Evolutionary conservation across 495 filamentous ascomycete species (phyloP).

Genomic region (Echria macrotheca): DNA sequence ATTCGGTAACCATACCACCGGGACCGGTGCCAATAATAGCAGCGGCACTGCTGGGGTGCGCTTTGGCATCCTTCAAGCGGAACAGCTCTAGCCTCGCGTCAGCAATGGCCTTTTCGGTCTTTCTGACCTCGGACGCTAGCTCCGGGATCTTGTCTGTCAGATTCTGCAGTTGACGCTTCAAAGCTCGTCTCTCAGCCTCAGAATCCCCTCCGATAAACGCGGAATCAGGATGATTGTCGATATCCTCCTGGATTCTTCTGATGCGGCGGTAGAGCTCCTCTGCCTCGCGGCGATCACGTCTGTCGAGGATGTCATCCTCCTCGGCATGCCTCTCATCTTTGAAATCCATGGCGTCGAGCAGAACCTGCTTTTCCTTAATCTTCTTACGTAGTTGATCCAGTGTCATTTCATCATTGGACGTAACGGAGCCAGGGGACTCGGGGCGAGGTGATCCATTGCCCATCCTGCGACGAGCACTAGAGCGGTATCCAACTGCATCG

Average conservation of each 20-base stretch:
- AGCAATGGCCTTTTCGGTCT: constrained; percentile 84
- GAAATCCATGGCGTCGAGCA: constrained; percentile 97
- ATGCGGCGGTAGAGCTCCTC: constrained; percentile 93
- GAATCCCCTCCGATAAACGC: constrained; percentile 67
- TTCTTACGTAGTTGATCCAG: constrained; percentile 87
- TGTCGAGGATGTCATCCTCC: constrained; percentile 87
- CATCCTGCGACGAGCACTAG: constrained; percentile 83
- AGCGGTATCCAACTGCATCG: constrained; percentile 81
- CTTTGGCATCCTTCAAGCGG: constrained; percentile 87
- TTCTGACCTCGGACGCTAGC: constrained; percentile 84
- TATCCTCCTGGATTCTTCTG: constrained; percentile 92
- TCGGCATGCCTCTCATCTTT: constrained; percentile 85
- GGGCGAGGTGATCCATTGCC: constrained; percentile 71
- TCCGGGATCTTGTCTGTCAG: constrained; percentile 87
- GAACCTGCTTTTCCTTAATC: constrained; percentile 88
- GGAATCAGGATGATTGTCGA: constrained; percentile 84
- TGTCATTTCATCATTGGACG: constrained; percentile 71
- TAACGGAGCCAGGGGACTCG: constrained; percentile 64
- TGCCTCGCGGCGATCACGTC: constrained; percentile 83
- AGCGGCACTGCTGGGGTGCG: constrained; percentile 75
- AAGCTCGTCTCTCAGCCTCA: constrained; percentile 74
- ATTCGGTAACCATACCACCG: constrained; percentile 85
- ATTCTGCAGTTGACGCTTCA: constrained; percentile 84
- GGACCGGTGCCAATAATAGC: constrained; percentile 89
- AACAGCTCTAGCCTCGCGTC: constrained; percentile 93